A percentile compares a stretch with the other conserved stretches of the same genome.
phyloP scores from a whole-genome alignment of 208 protist genomes.

The Wallacemonas sp. region DNA sequence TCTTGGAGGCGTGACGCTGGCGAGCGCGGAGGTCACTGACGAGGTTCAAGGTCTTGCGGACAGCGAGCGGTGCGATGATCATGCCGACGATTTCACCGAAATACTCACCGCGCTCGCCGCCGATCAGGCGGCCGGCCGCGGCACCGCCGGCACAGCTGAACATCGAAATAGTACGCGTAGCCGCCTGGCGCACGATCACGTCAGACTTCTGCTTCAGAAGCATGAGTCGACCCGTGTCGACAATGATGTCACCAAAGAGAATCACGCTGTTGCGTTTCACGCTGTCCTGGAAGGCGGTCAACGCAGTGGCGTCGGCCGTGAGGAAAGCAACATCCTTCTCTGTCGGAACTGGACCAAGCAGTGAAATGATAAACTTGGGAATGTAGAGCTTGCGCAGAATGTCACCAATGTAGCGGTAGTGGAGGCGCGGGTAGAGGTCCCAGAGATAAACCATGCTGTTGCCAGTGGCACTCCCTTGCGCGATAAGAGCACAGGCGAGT shows the following conservation, averaged over 20 bases:
- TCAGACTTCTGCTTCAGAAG: slow-evolving; percentile 26
- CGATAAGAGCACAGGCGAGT: slow-evolving; percentile 47
- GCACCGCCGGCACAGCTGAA: slow-evolving; percentile 44
- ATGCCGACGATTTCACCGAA: slow-evolving; percentile 67
- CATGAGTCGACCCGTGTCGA: slow-evolving; percentile 48
- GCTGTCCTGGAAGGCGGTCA: slow-evolving; percentile 59
- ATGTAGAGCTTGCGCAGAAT: slow-evolving; percentile 45
- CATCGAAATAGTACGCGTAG: slow-evolving; percentile 36
- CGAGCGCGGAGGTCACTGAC: not conserved
- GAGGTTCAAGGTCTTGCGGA: slow-evolving; percentile 14
- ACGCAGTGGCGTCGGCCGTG: slow-evolving; percentile 20
- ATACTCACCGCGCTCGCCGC: slow-evolving; percentile 66
- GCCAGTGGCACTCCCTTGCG: slow-evolving; percentile 30
- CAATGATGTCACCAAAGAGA: slow-evolving; percentile 49
- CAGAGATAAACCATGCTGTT: slow-evolving; percentile 71
- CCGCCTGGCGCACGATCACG: slow-evolving; percentile 23
- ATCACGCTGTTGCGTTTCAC: slow-evolving; percentile 56
- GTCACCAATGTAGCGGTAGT: slow-evolving; percentile 62
- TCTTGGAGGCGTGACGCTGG: not conserved
- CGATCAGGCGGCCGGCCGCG: slow-evolving; percentile 43
- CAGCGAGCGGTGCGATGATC: slow-evolving; percentile 28
- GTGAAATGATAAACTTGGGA: slow-evolving; percentile 51
- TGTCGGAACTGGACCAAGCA: slow-evolving; percentile 44
- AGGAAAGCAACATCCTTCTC: slow-evolving; percentile 45
- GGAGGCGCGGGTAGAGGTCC: slow-evolving; percentile 72